phyloP scores from a whole-genome alignment of 257 asterid species.

The Nicotiana noctiflora region DNA sequence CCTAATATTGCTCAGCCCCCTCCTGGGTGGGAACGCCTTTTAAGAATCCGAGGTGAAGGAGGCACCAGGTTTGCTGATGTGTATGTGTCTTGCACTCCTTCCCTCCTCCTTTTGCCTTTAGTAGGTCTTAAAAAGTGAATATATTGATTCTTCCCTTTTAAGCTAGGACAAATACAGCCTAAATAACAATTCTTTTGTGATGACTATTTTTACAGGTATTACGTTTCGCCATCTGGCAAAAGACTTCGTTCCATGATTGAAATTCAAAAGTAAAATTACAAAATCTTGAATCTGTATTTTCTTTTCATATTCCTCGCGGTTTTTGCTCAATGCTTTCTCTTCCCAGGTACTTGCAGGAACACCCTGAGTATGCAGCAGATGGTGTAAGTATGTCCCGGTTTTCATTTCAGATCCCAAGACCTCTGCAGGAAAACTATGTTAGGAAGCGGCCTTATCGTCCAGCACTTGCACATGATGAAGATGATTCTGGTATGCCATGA shows the following conservation, averaged over 20 bases:
- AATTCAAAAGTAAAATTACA: slow-evolving; percentile 40
- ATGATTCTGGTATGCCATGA: slow-evolving; percentile 10
- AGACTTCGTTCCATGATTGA: slow-evolving; percentile 80
- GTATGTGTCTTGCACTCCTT: slow-evolving; percentile 37
- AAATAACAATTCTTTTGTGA: neutral
- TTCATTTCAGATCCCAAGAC: slow-evolving; percentile 89
- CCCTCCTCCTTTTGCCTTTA: neutral
- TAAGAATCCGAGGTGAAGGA: slow-evolving; percentile 81
- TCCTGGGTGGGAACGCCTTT: slow-evolving; percentile 78
- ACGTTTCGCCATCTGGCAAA: slow-evolving; percentile 72
- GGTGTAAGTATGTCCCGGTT: slow-evolving; percentile 57
- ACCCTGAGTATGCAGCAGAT: slow-evolving; percentile 42
- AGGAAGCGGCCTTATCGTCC: slow-evolving; percentile 47
- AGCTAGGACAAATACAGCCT: neutral
- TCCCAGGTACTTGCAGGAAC: slow-evolving; percentile 57
- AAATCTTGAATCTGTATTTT: neutral
- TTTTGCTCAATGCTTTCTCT: slow-evolving; percentile 14
- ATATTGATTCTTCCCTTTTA: neutral
- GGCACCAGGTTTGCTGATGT: slow-evolving; percentile 89
- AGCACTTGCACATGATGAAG: slow-evolving; percentile 25
- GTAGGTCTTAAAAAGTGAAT: neutral
- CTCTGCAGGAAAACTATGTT: slow-evolving; percentile 65
- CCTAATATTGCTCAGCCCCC: slow-evolving; percentile 88
- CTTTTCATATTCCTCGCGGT: neutral
- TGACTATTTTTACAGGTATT: slow-evolving; percentile 42